Conservation (phyloP, 164 flowering plant species). For the Vitis amurensis region DNA sequence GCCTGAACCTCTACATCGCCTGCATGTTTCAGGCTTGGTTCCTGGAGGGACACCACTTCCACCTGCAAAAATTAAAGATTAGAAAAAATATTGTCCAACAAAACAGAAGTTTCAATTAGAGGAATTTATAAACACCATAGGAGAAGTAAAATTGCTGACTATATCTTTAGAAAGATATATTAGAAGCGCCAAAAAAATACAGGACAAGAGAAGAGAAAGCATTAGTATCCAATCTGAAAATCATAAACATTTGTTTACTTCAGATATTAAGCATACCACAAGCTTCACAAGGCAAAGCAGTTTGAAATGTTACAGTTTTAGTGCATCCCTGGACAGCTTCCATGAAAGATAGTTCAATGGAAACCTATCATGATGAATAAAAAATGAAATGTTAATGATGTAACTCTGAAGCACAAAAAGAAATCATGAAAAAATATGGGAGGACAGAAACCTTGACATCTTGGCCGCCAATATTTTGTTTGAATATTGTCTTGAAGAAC, state of each 20-base stretch:
- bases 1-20: slow-evolving; percentile 82
- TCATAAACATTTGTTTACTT: no score
- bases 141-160: no score
- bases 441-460: slow-evolving; percentile 59
- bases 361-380: slow-evolving; percentile 36
- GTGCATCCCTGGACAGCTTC: slow-evolving; percentile 97
- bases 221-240: neutral
- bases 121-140: no score
- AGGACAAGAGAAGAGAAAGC: neutral
- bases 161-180: no score
- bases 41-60: slow-evolving; percentile 99
- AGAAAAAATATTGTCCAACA: neutral
- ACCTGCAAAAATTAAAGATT: slow-evolving; percentile 45
- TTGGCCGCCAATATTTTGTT: slow-evolving; percentile 49
- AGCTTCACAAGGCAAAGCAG: slow-evolving; percentile 70
- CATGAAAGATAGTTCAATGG: slow-evolving; percentile 86
- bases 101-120: no score
- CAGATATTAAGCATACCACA: slow-evolving; percentile 57
- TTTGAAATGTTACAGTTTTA: slow-evolving; percentile 66
- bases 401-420: neutral
- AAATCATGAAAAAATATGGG: neutral
- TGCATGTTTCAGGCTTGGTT: slow-evolving; percentile 83
- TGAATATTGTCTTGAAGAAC: slow-evolving; percentile 45
- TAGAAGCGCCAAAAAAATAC: no score
- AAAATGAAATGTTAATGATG: neutral